Evolutionary conservation across 352 stramenopile species (phyloP), one percentile per base, ranked within the genome.

Genomic region (Plasmopara viticola): DNA sequence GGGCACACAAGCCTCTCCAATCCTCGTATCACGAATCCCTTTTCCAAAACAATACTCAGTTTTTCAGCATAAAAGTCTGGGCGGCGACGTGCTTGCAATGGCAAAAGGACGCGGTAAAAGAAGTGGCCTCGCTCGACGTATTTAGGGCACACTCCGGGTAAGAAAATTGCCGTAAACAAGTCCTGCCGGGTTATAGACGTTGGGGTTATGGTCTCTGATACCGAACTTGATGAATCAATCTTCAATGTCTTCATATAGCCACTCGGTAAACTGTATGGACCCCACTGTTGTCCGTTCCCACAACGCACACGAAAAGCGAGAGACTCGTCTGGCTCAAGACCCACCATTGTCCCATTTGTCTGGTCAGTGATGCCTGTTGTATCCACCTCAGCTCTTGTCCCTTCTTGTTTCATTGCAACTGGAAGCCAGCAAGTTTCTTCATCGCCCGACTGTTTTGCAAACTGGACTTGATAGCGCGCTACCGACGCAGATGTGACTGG

Each of bases 291-390:
- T 6, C 63, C 64, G 42, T 70, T 61, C 6, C 77, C 74, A 42
- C 74, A 89, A 35, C 78, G 78, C 17, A 89, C 70, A 0, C 78
- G 76, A 42, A 89, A 86, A 5, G 86, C 70, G 25, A 85, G 57
- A 28, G 67, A 64, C 43, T 87, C 61, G 8, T 59, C 62, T 0
- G 74, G 72, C 17, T 84, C 72, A 13, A 89, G 63, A 0, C 77
- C 77, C 34, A 85, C 74, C 58, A 89, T 71, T 5, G 74, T 86
- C 4, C 78, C 78, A 33, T 79, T 84, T 13, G 71, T 86, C 18
- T 84, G 55, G 15, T 65, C 57, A 4, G 69, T 85, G 44, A 74
- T 64, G 9, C 70, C 68, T 6, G 51, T 78, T 6, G 61, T 63
- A 50, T 75, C 68, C 29, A 84, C 50, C 10, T 79, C 56, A 0